These are phyloP conservation scores for Leccinum sublutescens DNA, from an alignment of 768 basidiomycete species.

Conservation along the genomic window DNA sequence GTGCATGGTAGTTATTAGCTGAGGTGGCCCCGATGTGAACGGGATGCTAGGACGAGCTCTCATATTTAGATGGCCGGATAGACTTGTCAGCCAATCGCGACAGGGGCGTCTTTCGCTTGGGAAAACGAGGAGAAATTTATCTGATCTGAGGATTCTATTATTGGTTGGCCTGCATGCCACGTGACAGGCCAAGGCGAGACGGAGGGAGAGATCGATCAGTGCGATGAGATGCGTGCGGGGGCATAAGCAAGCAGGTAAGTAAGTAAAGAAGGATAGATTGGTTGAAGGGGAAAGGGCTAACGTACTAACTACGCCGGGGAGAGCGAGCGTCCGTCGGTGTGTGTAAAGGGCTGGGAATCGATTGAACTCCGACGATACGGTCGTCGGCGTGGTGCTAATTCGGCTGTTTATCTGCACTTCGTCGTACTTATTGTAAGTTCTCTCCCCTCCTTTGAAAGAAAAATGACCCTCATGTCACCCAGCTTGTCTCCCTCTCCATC, in stretches of 20 bases:
- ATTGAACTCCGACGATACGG: neutral
- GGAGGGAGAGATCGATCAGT: neutral
- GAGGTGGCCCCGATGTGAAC: neutral
- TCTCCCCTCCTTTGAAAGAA: neutral
- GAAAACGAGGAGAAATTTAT: neutral
- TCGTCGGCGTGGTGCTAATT: neutral
- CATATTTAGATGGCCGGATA: neutral
- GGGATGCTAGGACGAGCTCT: neutral
- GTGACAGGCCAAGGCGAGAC: neutral
- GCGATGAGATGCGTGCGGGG: neutral
- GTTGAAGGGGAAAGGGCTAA: too few species aligned
- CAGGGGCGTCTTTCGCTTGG: neutral
- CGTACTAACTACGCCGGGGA: neutral
- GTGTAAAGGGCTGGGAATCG: neutral
- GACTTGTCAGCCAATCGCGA: neutral
- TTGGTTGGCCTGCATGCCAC: neutral
- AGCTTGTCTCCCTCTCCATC: conserved; percentile 17
- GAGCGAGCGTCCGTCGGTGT: neutral
- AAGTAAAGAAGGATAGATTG: too few species aligned
- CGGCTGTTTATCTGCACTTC: neutral
- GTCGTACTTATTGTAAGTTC: conserved; percentile 9
- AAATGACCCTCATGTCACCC: conserved; percentile 16
- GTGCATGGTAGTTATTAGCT: neutral
- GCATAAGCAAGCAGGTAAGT: neutral
- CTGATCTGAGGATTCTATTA: neutral